Percentiles rank a stretch among this genome's conserved stretches.
These are phyloP conservation scores for Penstemon eatonii DNA, from an alignment of 257 asterid genomes.

Conservation along the genomic window DNA sequence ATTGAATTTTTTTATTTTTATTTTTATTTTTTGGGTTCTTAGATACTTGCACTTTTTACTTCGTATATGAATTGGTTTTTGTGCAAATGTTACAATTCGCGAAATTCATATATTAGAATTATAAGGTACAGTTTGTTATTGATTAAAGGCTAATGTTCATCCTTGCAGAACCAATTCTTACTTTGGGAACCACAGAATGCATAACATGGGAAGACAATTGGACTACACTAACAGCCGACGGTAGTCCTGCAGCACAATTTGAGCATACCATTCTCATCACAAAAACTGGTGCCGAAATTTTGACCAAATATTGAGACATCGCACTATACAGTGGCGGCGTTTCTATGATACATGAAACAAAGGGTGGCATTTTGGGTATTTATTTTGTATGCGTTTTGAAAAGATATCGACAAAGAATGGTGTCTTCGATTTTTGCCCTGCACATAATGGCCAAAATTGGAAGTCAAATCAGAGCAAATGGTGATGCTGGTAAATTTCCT, in stretches of 20 bases:
- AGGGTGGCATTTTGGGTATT: neutral
- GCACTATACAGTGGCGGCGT: neutral
- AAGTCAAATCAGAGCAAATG: neutral
- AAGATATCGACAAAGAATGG: too few species aligned
- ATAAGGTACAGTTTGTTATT: neutral
- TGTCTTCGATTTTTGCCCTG: neutral
- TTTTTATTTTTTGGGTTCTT: too few species aligned
- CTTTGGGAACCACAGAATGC: slow-evolving; percentile 81
- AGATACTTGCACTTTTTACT: too few species aligned
- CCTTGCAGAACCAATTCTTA: slow-evolving; percentile 85
- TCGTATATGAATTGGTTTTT: too few species aligned
- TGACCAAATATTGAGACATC: slow-evolving; percentile 49
- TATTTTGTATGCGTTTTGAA: too few species aligned
- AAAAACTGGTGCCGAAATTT: slow-evolving; percentile 83
- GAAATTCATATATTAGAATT: too few species aligned
- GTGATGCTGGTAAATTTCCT: neutral
- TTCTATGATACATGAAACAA: neutral
- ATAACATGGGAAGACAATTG: slow-evolving; percentile 96
- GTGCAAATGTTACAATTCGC: too few species aligned
- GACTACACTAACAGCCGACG: slow-evolving; percentile 95
- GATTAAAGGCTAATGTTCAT: neutral
- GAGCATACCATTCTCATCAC: slow-evolving; percentile 96
- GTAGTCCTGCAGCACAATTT: slow-evolving; percentile 95
- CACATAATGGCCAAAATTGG: neutral
- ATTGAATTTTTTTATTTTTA: too few species aligned